These are phyloP conservation scores for Arthrobotrys pseudoclavata DNA, from an alignment of 2,329 filamentous ascomycete species.

Conservation along the genomic window DNA sequence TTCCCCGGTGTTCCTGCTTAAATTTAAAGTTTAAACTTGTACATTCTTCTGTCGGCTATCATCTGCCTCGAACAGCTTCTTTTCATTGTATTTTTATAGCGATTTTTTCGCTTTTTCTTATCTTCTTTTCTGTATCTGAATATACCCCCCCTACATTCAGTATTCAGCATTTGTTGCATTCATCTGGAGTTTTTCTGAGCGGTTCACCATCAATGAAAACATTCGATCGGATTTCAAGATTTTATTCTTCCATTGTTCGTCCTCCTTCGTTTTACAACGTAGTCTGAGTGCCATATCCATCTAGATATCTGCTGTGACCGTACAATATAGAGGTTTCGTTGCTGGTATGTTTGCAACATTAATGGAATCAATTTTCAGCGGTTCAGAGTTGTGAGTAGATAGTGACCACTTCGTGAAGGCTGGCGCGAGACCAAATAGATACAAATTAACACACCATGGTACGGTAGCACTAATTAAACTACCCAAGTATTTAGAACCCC, in stretches of 20 bases:
- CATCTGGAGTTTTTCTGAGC: constrained; percentile 28
- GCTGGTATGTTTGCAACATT: no score
- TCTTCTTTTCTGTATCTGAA: constrained; percentile 8
- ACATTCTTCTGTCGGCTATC: constrained; percentile 12
- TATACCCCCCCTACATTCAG: constrained; percentile 43
- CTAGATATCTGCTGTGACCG: no score
- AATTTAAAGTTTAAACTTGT: neutral
- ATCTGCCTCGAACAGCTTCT: neutral
- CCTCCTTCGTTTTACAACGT: neutral
- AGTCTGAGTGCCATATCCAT: no score
- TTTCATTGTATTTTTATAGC: neutral
- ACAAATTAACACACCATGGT: no score
- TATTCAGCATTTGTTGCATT: constrained; percentile 36
- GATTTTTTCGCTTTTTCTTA: neutral
- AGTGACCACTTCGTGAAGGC: no score
- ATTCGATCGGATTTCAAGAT: neutral
- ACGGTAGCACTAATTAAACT: no score
- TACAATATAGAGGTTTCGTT: no score
- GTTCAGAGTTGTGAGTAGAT: no score
- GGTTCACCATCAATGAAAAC: constrained; percentile 1
- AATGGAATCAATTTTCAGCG: no score
- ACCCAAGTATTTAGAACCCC: no score
- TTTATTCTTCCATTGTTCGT: neutral
- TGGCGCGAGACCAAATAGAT: no score
- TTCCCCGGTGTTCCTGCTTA: constrained; percentile 50